These are phyloP conservation scores for Ganoderma multipileum DNA, from an alignment of 1,284 basidiomycete genomes.

Conservation along the genomic window DNA sequence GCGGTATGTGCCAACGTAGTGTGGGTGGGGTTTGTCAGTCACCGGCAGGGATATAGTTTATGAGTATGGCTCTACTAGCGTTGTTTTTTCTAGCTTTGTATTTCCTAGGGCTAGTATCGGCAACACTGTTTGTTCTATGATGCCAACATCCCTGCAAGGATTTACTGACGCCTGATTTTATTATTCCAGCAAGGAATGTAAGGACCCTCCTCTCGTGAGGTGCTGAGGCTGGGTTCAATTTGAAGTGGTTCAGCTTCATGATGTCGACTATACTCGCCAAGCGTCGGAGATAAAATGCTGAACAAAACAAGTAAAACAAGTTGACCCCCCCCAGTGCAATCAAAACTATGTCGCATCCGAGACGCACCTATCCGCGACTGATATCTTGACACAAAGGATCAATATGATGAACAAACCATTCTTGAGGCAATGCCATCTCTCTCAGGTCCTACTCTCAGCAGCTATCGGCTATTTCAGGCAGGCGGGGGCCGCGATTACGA, in stretches of 20 bases:
- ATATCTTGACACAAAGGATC: neutral
- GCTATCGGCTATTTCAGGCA: neutral
- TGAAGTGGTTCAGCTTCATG: too few species aligned
- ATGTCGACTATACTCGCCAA: too few species aligned
- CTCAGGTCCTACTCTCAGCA: too few species aligned
- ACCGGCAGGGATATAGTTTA: neutral
- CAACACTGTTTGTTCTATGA: too few species aligned
- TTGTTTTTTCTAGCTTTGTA: neutral
- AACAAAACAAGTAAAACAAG: too few species aligned
- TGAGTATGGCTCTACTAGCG: neutral
- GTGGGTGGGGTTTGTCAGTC: neutral
- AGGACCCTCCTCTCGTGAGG: too few species aligned
- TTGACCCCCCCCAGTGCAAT: neutral
- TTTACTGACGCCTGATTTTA: too few species aligned
- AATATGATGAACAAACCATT: neutral
- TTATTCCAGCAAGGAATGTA: too few species aligned
- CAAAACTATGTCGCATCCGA: neutral
- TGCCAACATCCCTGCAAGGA: too few species aligned
- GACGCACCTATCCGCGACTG: neutral
- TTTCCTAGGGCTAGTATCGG: neutral
- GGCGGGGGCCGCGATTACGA: neutral
- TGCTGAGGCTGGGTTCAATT: too few species aligned
- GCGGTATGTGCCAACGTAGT: slow-evolving; percentile 26
- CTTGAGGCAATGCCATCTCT: too few species aligned
- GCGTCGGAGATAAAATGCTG: too few species aligned